These are phyloP conservation scores for Annulohypoxylon stygium DNA, from an alignment of 495 filamentous ascomycete species.

Conservation along the genomic window DNA sequence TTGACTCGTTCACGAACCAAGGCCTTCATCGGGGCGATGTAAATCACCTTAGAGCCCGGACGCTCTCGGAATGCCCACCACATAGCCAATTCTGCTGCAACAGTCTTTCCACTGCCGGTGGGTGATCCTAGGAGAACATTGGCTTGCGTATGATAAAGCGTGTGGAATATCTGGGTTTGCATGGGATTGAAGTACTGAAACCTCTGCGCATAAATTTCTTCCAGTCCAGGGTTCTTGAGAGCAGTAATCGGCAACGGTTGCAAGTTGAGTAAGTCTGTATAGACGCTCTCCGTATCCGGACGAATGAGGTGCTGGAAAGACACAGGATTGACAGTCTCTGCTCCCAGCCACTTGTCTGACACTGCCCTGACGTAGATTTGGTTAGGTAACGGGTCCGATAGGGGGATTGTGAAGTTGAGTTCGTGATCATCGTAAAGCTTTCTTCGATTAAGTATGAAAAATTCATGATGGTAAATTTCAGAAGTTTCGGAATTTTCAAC, in stretches of 20 bases:
- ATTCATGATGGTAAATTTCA: slow-evolving; percentile 98
- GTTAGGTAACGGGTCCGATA: slow-evolving; percentile 90
- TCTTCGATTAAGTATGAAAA: slow-evolving; percentile 88
- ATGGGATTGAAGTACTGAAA: slow-evolving; percentile 99
- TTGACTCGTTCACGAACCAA: slow-evolving; percentile 96
- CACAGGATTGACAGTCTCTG: slow-evolving; percentile 93
- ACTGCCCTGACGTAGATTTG: slow-evolving; percentile 96
- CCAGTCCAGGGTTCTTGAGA: slow-evolving; percentile 86
- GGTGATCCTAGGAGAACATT: slow-evolving; percentile 98
- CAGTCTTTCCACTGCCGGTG: slow-evolving; percentile 96
- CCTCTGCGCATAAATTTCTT: slow-evolving; percentile 86
- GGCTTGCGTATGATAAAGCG: slow-evolving; percentile 87
- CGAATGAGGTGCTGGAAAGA: slow-evolving; percentile 98
- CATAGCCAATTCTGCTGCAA: slow-evolving; percentile 98
- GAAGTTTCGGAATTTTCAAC: slow-evolving; percentile 98
- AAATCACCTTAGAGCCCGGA: slow-evolving; percentile 97
- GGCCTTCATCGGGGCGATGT: slow-evolving; percentile 99
- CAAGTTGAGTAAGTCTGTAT: slow-evolving; percentile 92
- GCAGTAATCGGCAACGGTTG: slow-evolving; percentile 91
- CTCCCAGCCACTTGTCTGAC: slow-evolving; percentile 95
- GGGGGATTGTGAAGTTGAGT: slow-evolving; percentile 95
- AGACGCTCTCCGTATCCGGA: slow-evolving; percentile 96
- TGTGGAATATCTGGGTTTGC: slow-evolving; percentile 98
- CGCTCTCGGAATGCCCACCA: slow-evolving; percentile 99
- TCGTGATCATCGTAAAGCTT: slow-evolving; percentile 96